These are phyloP conservation scores for Saitozyma podzolica DNA, from an alignment of 768 basidiomycete species.

Conservation along the genomic window DNA sequence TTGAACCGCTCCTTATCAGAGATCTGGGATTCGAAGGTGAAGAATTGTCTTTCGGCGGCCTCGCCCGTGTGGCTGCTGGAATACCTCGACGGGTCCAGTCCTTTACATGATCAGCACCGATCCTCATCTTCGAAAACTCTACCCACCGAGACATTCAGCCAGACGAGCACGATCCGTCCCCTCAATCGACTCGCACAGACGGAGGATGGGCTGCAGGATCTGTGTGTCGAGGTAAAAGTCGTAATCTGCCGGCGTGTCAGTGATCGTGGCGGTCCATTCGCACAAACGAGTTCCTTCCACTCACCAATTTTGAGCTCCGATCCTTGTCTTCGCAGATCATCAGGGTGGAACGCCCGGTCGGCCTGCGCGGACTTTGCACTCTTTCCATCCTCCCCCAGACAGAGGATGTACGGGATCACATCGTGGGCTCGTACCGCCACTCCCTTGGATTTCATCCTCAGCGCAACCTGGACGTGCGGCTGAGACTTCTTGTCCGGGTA, in stretches of 20 bases:
- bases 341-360: conserved; percentile 87
- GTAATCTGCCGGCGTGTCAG: conserved; percentile 62
- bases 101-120: conserved; percentile 1
- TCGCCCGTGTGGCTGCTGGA: conserved; percentile 28
- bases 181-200: conserved; percentile 93
- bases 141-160: conserved; percentile 88
- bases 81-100: conserved; percentile 15
- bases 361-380: conserved; percentile 74
- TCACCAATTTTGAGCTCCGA: conserved; percentile 72
- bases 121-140: no score
- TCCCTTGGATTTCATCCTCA: conserved; percentile 82
- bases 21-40: conserved; percentile 81
- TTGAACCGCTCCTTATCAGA: conserved; percentile 85
- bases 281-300: conserved; percentile 22
- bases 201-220: conserved; percentile 89
- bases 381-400: conserved; percentile 68
- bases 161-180: conserved; percentile 88
- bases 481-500: conserved; percentile 94
- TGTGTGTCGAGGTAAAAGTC: conserved; percentile 89
- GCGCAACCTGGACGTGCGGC: conserved; percentile 94
- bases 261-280: conserved; percentile 2
- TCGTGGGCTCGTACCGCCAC: conserved; percentile 79
- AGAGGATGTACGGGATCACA: conserved; percentile 95
- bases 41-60: conserved; percentile 67
- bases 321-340: conserved; percentile 75